A percentile compares a stretch with the other conserved stretches of the same genome.
Conservation (phyloP, 768 basidiomycete species). For the Butyriboletus loyo region DNA sequence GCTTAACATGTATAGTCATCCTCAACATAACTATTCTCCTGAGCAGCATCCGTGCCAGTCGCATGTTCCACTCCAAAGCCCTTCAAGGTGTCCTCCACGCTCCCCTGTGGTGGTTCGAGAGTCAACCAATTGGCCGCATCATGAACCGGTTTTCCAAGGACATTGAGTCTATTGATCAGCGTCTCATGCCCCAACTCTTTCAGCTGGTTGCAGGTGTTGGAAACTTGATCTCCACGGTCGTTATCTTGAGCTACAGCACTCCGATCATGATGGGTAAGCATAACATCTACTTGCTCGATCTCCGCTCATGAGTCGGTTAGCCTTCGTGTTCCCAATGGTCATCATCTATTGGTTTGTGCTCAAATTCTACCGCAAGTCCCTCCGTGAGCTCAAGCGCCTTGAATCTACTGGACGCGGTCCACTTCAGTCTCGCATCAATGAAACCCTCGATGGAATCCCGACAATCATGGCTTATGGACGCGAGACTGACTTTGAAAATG, state of each 20-base stretch:
- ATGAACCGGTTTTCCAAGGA: constrained; percentile 48
- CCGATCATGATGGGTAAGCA: constrained; percentile 36
- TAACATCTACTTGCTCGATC: constrained; percentile 5
- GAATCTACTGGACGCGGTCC: constrained; percentile 46
- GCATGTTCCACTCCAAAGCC: constrained; percentile 23
- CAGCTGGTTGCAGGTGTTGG: constrained; percentile 25
- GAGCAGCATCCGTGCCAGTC: constrained; percentile 28
- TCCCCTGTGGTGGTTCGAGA: constrained; percentile 31
- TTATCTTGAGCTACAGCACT: constrained; percentile 24
- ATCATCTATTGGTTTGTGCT: constrained; percentile 42
- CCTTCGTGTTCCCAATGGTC: constrained; percentile 22
- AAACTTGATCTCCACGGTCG: constrained; percentile 20
- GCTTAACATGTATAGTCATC: constrained; percentile 18
- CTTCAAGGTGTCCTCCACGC: constrained; percentile 24
- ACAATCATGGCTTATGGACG: constrained; percentile 49
- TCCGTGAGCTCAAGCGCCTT: constrained; percentile 45
- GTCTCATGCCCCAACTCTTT: constrained; percentile 31
- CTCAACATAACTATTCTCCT: constrained; percentile 25
- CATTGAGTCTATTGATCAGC: constrained; percentile 39
- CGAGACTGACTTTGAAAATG: constrained; percentile 23
- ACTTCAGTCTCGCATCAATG: constrained; percentile 51
- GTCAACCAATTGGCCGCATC: constrained; percentile 41
- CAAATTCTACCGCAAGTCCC: constrained; percentile 45
- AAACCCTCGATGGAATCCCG: constrained; percentile 45
- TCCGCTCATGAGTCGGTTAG: constrained; percentile 21